Evolutionary conservation across 2,329 filamentous ascomycete species (phyloP).

Genomic region (Scolecobasidium constrictum): DNA sequence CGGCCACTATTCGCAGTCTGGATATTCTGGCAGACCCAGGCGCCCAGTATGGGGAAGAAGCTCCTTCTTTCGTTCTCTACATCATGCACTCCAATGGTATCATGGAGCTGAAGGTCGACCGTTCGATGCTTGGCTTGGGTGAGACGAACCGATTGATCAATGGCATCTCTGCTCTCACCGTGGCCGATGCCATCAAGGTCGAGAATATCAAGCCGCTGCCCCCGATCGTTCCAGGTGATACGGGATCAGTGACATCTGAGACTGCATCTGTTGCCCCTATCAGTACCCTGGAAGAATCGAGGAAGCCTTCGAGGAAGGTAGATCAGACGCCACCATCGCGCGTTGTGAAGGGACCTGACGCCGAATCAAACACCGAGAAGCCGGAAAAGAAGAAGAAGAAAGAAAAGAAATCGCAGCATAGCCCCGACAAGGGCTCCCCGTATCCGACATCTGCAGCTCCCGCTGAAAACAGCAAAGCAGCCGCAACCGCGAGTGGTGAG

Average conservation of each 20-base stretch:
- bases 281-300: background rate
- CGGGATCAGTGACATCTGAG: conserved; percentile 1
- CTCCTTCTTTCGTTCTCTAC: conserved; percentile 84
- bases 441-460: background rate
- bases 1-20: conserved; percentile 77
- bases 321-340: conserved; percentile 3
- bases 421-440: background rate
- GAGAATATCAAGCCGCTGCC: conserved; percentile 43
- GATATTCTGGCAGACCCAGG: conserved; percentile 69
- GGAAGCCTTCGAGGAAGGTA: conserved; percentile 2
- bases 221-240: conserved; percentile 2
- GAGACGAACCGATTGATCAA: conserved; percentile 79
- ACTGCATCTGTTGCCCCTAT: conserved; percentile 1
- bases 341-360: background rate
- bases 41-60: conserved; percentile 36
- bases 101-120: conserved; percentile 13
- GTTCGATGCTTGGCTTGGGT: conserved; percentile 62
- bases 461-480: background rate
- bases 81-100: conserved; percentile 96
- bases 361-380: conserved; percentile 39
- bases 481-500: background rate
- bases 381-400: conserved; percentile 59
- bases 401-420: conserved; percentile 16
- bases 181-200: conserved; percentile 61
- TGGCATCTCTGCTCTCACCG: conserved; percentile 63